Percentiles rank a stretch among this genome's conserved stretches.
Evolutionary conservation across 2,329 filamentous ascomycete species (phyloP).

Genomic region (Talaromyces amestolkiae): DNA sequence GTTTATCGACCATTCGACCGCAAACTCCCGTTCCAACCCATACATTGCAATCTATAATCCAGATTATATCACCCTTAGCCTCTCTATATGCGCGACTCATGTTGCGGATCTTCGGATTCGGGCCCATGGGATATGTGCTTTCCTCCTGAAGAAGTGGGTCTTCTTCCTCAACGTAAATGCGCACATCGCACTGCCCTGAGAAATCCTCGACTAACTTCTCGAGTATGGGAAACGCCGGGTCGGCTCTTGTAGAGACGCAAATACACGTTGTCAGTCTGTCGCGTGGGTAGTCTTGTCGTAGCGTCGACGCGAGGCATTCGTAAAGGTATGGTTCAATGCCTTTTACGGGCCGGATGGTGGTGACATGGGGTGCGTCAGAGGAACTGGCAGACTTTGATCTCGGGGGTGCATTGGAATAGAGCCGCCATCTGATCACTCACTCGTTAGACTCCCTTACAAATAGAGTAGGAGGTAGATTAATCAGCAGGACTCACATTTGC

Average conservation of each 20-base stretch:
- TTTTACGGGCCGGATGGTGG: constrained; percentile 89
- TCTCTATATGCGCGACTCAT: constrained; percentile 91
- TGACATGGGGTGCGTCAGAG: constrained; percentile 70
- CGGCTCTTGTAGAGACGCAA: constrained; percentile 71
- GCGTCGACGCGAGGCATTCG: constrained; percentile 84
- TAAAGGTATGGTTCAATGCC: constrained; percentile 86
- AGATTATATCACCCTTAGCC: constrained; percentile 81
- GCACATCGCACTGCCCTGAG: constrained; percentile 62
- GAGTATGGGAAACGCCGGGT: constrained; percentile 75
- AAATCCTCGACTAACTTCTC: constrained; percentile 71
- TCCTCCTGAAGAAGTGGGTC: constrained; percentile 66
- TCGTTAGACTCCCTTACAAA: background rate
- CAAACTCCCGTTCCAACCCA: constrained; percentile 80
- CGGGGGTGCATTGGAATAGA: constrained; percentile 50
- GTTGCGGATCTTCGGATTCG: constrained; percentile 98
- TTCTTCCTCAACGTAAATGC: constrained; percentile 76
- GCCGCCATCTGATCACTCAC: constrained; percentile 48
- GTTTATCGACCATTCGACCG: constrained; percentile 82
- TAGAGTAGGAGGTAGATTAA: background rate
- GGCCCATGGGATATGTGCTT: constrained; percentile 63
- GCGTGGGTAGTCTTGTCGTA: constrained; percentile 75
- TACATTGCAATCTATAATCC: constrained; percentile 95
- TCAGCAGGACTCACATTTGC: constrained; percentile 52
- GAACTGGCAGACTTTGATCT: constrained; percentile 39
- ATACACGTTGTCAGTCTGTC: constrained; percentile 76